A percentile compares a stretch with the other conserved stretches of the same genome.
Evolutionary conservation across 1,139 yeast genomes (phyloP).

Genomic region (Entelexis paramagnoliae): DNA sequence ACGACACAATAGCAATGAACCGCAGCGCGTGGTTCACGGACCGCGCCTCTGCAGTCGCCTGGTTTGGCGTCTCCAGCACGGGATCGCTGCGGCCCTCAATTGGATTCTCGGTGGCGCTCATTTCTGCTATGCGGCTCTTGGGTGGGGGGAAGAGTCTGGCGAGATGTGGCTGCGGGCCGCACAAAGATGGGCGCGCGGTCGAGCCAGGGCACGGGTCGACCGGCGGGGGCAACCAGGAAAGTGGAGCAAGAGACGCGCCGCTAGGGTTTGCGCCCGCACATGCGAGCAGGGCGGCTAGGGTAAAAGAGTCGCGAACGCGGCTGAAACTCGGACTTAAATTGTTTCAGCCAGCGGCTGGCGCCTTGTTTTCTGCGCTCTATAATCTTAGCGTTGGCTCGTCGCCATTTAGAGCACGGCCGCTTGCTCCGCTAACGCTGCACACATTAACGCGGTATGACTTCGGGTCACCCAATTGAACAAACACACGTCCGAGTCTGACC

Average conservation of each 20-base stretch:
- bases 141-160: background rate
- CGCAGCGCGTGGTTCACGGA: slow-evolving; percentile 12
- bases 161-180: background rate
- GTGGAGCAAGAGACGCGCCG: background rate
- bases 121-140: background rate
- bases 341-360: no score
- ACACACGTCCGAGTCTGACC: no score
- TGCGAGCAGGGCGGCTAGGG: background rate
- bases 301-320: no score
- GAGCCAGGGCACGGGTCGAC: background rate
- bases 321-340: no score
- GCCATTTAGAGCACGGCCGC: no score
- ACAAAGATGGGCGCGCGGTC: background rate
- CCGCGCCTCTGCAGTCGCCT: background rate
- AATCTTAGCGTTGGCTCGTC: no score
- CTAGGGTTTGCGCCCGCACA: background rate
- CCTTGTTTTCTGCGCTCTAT: no score
- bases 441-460: no score
- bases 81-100: background rate
- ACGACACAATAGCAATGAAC: slow-evolving; percentile 31
- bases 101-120: slow-evolving; percentile 1
- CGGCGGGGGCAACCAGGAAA: background rate
- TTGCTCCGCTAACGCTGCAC: no score
- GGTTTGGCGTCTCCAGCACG: slow-evolving; percentile 1
- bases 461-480: no score